Base-by-base conservation (phyloP, 768 basidiomycete species). In the Tylopilus plumbeoviolaceoides region DNA sequence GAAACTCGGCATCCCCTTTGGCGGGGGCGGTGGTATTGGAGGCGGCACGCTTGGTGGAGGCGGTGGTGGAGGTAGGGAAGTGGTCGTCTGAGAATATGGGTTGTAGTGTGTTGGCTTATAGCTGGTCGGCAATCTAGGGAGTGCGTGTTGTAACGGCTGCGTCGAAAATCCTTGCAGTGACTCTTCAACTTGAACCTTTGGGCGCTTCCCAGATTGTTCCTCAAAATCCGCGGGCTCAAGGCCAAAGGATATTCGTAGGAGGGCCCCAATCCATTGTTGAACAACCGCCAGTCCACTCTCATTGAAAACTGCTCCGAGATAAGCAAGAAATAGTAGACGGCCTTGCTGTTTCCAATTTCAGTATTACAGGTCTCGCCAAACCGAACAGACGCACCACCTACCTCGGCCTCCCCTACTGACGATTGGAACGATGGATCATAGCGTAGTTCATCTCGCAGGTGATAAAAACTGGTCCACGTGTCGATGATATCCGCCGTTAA, bases 281-380 rank as follows among this genome's bases (percentile, higher is more conserved):
- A 85, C 77, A 33, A 65, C 68, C 17, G 70, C 64, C 55, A 78
- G 68, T 39, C 85, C 86, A 58, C 72, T 74, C 53, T 82, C 78
- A 55, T 70, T 61, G 61, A 76, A 86, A 25, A 86, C 75, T 36
- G 79, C 87, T 42, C 84, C 87, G 31, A 85, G 75, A 70, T 87
- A 88, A 39, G 85, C 81, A 59, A 78, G 72, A 63, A 89, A 86
- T 18, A 88, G 69, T 17, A 73, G 63, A 31, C 73, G 74, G 7
- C 76, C 75, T 72, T 86, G 83, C 83, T 85, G 56, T 18, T 63
- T 38, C 43, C 54, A 56, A 47, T 48, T 50, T 60, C 51, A 64
- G 56, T 31, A 57, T 43, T 36, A 25, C 48, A 50, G 51, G 43
- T 58, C 59, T 52, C 46, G 52, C 21, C 45, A 31, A 42, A 52